Percentiles rank a stretch among this genome's conserved stretches.
phyloP scores from a whole-genome alignment of 331 rosid species.

The Arachis monticola region DNA sequence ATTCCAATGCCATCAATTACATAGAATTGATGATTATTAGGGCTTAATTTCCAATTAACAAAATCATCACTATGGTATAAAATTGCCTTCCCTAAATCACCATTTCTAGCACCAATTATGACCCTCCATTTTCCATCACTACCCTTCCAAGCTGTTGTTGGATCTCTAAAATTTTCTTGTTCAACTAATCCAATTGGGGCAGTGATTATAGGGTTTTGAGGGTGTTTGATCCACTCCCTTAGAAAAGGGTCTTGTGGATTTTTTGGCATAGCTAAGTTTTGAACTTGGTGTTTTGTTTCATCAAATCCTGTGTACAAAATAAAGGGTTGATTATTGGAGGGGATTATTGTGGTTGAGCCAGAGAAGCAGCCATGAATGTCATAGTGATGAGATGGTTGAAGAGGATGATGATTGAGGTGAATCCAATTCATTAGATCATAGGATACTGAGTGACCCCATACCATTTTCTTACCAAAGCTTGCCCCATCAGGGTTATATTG shows the following conservation, averaged over 20 bases:
- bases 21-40: conserved; percentile 48
- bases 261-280: conserved; percentile 53
- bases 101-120: conserved; percentile 58
- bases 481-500: conserved; percentile 65
- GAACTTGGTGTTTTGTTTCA: conserved; percentile 47
- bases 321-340: conserved; percentile 31
- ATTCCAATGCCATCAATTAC: conserved; percentile 52
- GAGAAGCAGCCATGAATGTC: conserved; percentile 68
- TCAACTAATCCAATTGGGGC: conserved; percentile 46
- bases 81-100: conserved; percentile 54
- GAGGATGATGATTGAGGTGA: conserved; percentile 51
- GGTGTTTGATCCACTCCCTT: conserved; percentile 50
- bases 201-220: conserved; percentile 48
- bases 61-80: conserved; percentile 64
- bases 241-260: conserved; percentile 53
- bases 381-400: conserved; percentile 51
- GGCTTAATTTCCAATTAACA: conserved; percentile 49
- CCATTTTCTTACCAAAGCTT: conserved; percentile 55
- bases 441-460: conserved; percentile 76
- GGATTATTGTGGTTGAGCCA: conserved; percentile 64
- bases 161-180: conserved; percentile 60
- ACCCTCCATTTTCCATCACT: conserved; percentile 68
- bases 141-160: conserved; percentile 80
- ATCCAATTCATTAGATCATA: conserved; percentile 69
- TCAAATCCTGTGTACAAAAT: conserved; percentile 59